Evolutionary conservation across 2,329 filamentous ascomycete genomes (phyloP).

Genomic region (Phaeosphaeria sp.): DNA sequence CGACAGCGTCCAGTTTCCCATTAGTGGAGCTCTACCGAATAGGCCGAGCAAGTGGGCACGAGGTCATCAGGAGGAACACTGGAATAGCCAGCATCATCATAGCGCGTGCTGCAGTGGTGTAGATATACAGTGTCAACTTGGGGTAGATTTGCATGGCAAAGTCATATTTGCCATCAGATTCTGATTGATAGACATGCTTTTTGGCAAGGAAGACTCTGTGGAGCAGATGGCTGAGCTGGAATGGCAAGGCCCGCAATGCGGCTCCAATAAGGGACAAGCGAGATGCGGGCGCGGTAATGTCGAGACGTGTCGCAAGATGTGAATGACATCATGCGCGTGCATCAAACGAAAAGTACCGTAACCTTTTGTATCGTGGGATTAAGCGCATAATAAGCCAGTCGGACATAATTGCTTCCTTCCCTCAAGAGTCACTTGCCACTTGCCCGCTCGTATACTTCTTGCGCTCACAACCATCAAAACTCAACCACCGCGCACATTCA

Average conservation of each 20-base stretch:
- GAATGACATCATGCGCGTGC: slow-evolving; percentile 19
- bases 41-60: slow-evolving; percentile 23
- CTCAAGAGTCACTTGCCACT: slow-evolving; percentile 10
- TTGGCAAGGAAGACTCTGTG: slow-evolving; percentile 5
- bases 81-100: neutral
- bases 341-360: slow-evolving; percentile 8
- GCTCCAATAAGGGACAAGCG: slow-evolving; percentile 18
- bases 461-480: neutral
- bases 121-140: neutral
- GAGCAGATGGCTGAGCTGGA: slow-evolving; percentile 9
- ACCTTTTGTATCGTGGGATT: slow-evolving; percentile 11
- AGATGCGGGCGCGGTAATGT: slow-evolving; percentile 8
- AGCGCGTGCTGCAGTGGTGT: neutral
- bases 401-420: slow-evolving; percentile 22
- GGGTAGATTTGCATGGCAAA: neutral
- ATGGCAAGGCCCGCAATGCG: slow-evolving; percentile 9
- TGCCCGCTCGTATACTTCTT: neutral
- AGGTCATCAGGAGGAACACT: slow-evolving; percentile 12
- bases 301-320: slow-evolving; percentile 1
- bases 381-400: slow-evolving; percentile 6
- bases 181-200: neutral
- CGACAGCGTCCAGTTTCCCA: neutral
- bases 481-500: slow-evolving; percentile 2
- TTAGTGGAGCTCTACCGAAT: neutral
- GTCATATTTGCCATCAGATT: neutral